These are phyloP conservation scores for Lepidium campestre DNA, from an alignment of 441 rosid species.

Conservation along the genomic window DNA sequence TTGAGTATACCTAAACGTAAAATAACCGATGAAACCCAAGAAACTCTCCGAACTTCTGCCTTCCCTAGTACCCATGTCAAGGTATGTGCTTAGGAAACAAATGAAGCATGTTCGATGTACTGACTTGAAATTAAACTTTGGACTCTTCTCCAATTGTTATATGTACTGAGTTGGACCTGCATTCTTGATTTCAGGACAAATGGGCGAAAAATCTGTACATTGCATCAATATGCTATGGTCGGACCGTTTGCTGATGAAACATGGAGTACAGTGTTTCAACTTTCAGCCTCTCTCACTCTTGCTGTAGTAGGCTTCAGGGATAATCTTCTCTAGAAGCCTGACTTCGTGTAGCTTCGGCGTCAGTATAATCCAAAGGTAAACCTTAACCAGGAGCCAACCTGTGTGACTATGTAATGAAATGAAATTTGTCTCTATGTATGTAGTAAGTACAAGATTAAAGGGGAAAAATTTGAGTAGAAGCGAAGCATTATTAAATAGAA, in stretches of 20 bases:
- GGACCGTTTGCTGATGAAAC: conserved; percentile 55
- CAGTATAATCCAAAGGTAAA: conserved; percentile 20
- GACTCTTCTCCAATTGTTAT: background rate
- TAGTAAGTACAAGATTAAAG: conserved; percentile 19
- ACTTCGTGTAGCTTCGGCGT: conserved; percentile 4
- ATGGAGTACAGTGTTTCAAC: conserved; percentile 4
- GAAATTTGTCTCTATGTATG: conserved; percentile 21
- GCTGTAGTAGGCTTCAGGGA: conserved; percentile 13
- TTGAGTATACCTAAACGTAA: conserved; percentile 73
- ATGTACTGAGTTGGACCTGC: background rate
- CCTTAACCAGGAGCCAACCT: conserved; percentile 24
- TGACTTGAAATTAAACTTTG: background rate
- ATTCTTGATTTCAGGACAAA: conserved; percentile 48
- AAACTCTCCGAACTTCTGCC: conserved; percentile 84
- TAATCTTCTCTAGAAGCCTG: conserved; percentile 13
- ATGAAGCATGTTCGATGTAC: background rate
- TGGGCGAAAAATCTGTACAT: conserved; percentile 81
- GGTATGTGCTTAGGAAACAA: conserved; percentile 34
- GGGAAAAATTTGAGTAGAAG: background rate
- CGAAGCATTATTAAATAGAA: conserved; percentile 23
- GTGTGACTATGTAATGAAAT: conserved; percentile 15
- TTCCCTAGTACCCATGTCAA: conserved; percentile 91
- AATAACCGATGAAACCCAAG: conserved; percentile 78
- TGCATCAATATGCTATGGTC: conserved; percentile 71
- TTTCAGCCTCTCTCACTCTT: background rate